Evolutionary conservation across 192 early-diverging fungal species (phyloP).

Genomic region (Linnemannia exigua): DNA sequence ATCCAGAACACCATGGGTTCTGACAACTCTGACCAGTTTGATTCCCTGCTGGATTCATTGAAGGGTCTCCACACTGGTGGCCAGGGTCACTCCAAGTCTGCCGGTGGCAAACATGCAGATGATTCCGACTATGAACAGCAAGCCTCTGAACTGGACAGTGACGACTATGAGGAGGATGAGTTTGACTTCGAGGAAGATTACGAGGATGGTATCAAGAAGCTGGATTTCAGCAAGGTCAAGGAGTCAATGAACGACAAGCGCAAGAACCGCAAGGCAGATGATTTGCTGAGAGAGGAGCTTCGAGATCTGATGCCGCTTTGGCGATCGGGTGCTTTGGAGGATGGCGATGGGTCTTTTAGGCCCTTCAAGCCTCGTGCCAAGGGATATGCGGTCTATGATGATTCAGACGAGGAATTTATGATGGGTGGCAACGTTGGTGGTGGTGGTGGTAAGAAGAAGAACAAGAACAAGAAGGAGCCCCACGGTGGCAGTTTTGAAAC

Average conservation of each 20-base stretch:
- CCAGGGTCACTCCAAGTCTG: constrained; percentile 29
- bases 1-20: constrained; percentile 33
- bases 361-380: constrained; percentile 45
- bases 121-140: constrained; percentile 43
- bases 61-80: constrained; percentile 31
- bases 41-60: constrained; percentile 37
- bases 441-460: constrained; percentile 34
- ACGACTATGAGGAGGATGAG: constrained; percentile 35
- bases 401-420: constrained; percentile 42
- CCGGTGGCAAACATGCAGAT: constrained; percentile 12
- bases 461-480: constrained; percentile 50
- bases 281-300: constrained; percentile 41
- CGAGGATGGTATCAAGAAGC: constrained; percentile 38
- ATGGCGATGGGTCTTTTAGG: constrained; percentile 41
- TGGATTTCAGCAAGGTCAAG: constrained; percentile 35
- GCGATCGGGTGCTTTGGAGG: constrained; percentile 34
- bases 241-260: constrained; percentile 29
- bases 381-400: constrained; percentile 48
- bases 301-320: constrained; percentile 44
- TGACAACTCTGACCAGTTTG: constrained; percentile 17
- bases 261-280: constrained; percentile 39
- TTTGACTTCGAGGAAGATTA: constrained; percentile 55
- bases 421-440: constrained; percentile 9
- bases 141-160: constrained; percentile 12
- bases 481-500: constrained; percentile 39